Evolutionary conservation across 306 rosid genomes (phyloP).

Genomic region (Carpinus viminea): DNA sequence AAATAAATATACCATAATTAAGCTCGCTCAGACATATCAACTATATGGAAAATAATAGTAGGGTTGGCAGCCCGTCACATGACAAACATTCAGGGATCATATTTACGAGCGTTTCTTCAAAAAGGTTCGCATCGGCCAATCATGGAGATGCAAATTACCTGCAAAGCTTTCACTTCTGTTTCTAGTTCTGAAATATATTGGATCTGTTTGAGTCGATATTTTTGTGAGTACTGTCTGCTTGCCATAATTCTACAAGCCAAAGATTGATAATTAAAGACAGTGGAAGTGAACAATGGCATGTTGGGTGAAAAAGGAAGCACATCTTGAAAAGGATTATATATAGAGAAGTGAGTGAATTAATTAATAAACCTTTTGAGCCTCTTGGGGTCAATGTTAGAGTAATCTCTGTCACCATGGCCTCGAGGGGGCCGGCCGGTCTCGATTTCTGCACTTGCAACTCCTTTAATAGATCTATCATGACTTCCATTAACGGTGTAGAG

Average conservation of each 20-base stretch:
- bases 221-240: constrained; percentile 32
- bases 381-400: not conserved
- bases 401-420: not conserved
- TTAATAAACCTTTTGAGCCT: constrained; percentile 4
- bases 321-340: not conserved
- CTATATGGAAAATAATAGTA: too few relatives aligned
- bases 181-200: constrained; percentile 25
- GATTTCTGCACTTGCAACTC: not conserved
- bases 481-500: not conserved
- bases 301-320: not conserved
- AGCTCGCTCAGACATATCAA: too few relatives aligned
- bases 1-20: too few relatives aligned
- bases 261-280: not conserved
- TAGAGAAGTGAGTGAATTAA: not conserved
- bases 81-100: too few relatives aligned
- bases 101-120: too few relatives aligned
- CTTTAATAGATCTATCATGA: too few relatives aligned
- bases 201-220: constrained; percentile 28
- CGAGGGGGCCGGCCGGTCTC: not conserved
- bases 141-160: constrained; percentile 13
- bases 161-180: constrained; percentile 21
- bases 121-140: too few relatives aligned
- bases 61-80: too few relatives aligned
- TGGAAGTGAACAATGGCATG: not conserved
- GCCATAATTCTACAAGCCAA: constrained; percentile 2